Evolutionary conservation across 1,284 basidiomycete genomes (phyloP).

Genomic region (Rhizopogon hawkerae): DNA sequence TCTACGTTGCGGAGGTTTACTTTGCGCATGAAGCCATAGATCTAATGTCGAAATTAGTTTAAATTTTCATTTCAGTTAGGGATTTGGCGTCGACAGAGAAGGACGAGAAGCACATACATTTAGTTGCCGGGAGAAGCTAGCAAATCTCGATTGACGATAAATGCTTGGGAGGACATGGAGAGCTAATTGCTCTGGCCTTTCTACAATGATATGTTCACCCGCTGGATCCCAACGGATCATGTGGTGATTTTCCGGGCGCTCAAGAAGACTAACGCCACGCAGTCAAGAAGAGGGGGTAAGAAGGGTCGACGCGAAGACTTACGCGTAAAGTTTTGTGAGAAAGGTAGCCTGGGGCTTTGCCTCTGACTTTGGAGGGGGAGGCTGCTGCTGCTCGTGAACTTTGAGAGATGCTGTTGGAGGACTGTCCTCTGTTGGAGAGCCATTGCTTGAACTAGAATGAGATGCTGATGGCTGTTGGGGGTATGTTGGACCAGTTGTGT

Average conservation of each 20-base stretch:
- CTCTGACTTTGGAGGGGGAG: conserved; percentile 48
- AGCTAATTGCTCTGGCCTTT: conserved; percentile 81
- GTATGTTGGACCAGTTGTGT: conserved; percentile 33
- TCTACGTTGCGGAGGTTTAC: conserved; percentile 87
- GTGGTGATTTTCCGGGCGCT: conserved; percentile 78
- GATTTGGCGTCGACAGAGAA: conserved; percentile 12
- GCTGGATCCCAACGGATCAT: conserved; percentile 90
- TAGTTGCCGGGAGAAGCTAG: conserved; percentile 88
- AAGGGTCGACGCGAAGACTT: conserved; percentile 26
- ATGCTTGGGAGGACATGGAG: conserved; percentile 83
- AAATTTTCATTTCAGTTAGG: conserved; percentile 19
- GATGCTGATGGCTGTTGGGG: conserved; percentile 37
- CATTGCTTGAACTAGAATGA: conserved; percentile 31
- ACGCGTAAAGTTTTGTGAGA: conserved; percentile 88
- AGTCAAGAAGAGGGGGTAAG: conserved; percentile 1
- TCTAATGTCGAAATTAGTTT: conserved; percentile 44
- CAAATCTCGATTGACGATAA: conserved; percentile 88
- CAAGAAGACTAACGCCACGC: conserved; percentile 53
- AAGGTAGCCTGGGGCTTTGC: conserved; percentile 82
- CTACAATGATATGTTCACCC: conserved; percentile 87
- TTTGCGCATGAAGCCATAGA: conserved; percentile 94
- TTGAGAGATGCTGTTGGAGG: conserved; percentile 34
- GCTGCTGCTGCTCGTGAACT: conserved; percentile 38
- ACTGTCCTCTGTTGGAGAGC: conserved; percentile 38
- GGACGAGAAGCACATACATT: conserved; percentile 55